Conservation (phyloP, 305 asterid species). For the Fraxinus paxiana region DNA sequence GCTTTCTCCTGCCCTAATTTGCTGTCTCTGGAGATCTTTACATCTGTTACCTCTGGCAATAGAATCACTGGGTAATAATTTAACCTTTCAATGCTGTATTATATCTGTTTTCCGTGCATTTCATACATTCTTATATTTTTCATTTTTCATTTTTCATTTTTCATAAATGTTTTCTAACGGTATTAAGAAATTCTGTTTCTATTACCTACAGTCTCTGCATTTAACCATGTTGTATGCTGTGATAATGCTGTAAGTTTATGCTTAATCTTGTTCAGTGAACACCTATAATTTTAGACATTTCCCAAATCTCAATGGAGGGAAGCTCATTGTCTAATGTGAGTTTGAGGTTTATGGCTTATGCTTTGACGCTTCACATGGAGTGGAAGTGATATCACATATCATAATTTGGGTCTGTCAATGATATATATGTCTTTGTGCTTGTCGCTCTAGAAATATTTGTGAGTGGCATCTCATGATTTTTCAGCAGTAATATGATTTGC, state of each 20-base stretch:
- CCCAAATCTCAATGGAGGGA: not conserved
- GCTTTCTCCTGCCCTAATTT: conserved; percentile 89
- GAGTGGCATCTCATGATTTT: conserved; percentile 1
- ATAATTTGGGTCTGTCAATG: not conserved
- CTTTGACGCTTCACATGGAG: not conserved
- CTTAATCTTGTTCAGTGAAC: not conserved
- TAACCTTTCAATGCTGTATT: conserved; percentile 11
- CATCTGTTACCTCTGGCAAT: conserved; percentile 52
- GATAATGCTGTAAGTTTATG: not conserved
- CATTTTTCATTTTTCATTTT: not conserved
- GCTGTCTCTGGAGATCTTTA: conserved; percentile 70
- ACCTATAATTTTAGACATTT: not conserved
- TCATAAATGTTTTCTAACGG: not conserved
- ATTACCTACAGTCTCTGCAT: not conserved
- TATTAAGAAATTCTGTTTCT: not conserved
- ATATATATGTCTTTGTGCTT: not conserved
- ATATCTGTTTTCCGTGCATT: not conserved
- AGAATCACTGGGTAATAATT: conserved; percentile 78
- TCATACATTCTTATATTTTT: not conserved
- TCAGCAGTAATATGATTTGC: not conserved
- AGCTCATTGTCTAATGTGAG: not conserved
- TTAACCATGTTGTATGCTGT: not conserved
- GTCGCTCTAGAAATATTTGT: not conserved
- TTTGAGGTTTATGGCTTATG: not conserved
- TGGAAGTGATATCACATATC: not conserved